phyloP scores from a whole-genome alignment of 371 early-diverging fungal genomes.

The Vairimorpha necatrix region DNA sequence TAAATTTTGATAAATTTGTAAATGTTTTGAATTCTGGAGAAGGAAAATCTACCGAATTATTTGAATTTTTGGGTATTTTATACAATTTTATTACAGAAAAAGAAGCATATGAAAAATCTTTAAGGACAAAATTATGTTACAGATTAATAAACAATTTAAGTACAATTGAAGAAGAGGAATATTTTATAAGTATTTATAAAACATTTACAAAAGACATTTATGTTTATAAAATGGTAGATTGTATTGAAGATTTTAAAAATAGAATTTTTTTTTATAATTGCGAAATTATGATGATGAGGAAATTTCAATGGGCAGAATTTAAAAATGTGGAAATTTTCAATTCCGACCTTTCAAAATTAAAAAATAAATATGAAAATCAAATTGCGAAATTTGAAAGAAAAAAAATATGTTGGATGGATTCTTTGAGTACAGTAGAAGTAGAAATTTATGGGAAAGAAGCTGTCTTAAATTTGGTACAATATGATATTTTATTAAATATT shows the following conservation, averaged over 20 bases:
- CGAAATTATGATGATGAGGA: slow-evolving; percentile 9
- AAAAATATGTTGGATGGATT: slow-evolving; percentile 14
- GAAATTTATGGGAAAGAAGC: not conserved
- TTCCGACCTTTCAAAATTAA: not conserved
- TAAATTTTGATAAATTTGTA: not conserved
- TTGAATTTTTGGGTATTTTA: not conserved
- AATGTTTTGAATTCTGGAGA: not conserved
- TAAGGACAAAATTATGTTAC: not conserved
- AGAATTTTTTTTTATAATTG: slow-evolving; percentile 3
- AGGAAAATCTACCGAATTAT: not conserved
- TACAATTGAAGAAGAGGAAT: not conserved
- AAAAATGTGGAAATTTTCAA: not conserved
- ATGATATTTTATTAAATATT: not conserved
- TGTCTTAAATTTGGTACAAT: slow-evolving; percentile 3
- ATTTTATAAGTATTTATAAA: not conserved
- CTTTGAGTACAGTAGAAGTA: not conserved
- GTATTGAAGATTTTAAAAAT: slow-evolving; percentile 9
- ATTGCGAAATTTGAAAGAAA: slow-evolving; percentile 3
- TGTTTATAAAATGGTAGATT: not conserved
- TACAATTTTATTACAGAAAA: not conserved
- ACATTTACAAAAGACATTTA: not conserved
- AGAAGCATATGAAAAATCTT: not conserved
- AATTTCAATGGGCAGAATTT: slow-evolving; percentile 21
- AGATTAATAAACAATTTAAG: slow-evolving; percentile 2
- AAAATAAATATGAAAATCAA: slow-evolving; percentile 4